Conservation (phyloP, 2,329 filamentous ascomycete species). For the Thelonectria blattea region DNA sequence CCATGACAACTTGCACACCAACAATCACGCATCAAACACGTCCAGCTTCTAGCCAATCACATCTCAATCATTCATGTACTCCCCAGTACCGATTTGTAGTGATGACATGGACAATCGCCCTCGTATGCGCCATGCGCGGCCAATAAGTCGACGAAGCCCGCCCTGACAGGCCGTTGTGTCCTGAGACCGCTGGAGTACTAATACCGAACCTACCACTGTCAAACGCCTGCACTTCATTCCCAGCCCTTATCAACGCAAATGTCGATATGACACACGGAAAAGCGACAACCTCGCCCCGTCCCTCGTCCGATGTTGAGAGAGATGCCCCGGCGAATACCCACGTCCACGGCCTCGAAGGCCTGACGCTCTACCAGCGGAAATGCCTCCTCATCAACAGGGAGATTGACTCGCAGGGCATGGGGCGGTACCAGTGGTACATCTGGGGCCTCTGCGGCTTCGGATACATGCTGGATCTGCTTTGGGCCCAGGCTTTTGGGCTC, state of each 20-base stretch:
- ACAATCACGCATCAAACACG: background rate
- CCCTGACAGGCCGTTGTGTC: background rate
- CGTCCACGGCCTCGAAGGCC: background rate
- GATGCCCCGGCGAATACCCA: background rate
- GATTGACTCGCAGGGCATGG: constrained; percentile 59
- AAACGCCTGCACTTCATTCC: background rate
- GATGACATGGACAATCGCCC: background rate
- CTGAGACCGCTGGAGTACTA: background rate
- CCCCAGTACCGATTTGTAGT: background rate
- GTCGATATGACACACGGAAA: background rate
- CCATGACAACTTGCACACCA: background rate
- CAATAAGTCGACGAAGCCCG: background rate
- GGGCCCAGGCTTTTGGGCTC: constrained; percentile 64
- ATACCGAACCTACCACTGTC: background rate
- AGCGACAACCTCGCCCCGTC: background rate
- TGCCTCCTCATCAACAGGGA: constrained; percentile 39
- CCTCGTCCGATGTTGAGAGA: background rate
- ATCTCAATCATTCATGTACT: background rate
- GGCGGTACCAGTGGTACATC: constrained; percentile 58
- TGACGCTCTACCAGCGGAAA: background rate
- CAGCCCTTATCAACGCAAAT: background rate
- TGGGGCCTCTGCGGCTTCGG: constrained; percentile 61
- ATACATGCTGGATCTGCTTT: constrained; percentile 61
- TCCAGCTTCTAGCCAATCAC: background rate
- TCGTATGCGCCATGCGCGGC: background rate